Base-by-base conservation (phyloP, 176 grass and related monocot species). In the Miscanthus lutarioriparius region DNA sequence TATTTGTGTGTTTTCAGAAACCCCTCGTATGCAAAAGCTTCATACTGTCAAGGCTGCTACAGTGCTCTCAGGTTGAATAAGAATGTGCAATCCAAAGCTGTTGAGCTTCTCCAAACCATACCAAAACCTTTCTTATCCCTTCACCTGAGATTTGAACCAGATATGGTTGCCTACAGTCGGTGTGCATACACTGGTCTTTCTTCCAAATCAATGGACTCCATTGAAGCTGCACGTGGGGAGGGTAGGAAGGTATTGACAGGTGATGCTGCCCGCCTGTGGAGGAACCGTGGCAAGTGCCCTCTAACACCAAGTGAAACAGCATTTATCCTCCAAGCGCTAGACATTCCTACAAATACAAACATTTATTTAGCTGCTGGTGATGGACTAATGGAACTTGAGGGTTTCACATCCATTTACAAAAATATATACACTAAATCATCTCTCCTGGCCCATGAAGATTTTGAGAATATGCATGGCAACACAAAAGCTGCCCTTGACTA, bases 291-390 rank as follows among this genome's bases (percentile, higher is more conserved):
- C 36, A 99, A 96, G 64, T 99, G 97, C 67, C 93, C 93, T 71
- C 80, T 99, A 65, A 99, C 93, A 75, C 97, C 93, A 70, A 86
- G 70, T 76, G 97, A 99, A 92, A 94, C 97, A 14, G 93, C 97
- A 75, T 92, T 99, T 79, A 89, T 94, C 64, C 91, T 99, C 62
- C 88, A 89, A 87, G 82, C 91, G 28, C 80, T 96, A 53, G 85
- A 82, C 44, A 92, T 99, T 69, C 91, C 93, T 28, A 84, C 86
- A 82, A 82, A 88, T 28, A 92, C 86, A 58, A 84, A 82, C 32
- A 94, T 99, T 76, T 99, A 99, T 75, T 88, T 99, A 77, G 93
- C 97, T 43, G 89, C 97, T 86, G 97, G 97, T 2, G 93, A 99
- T 82, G 90, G 90, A 48, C 64, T 99, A 40, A 92, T 99, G 91